Evolutionary conservation across 2,329 filamentous ascomycete species (phyloP).

Genomic region (Capronia coronata): DNA sequence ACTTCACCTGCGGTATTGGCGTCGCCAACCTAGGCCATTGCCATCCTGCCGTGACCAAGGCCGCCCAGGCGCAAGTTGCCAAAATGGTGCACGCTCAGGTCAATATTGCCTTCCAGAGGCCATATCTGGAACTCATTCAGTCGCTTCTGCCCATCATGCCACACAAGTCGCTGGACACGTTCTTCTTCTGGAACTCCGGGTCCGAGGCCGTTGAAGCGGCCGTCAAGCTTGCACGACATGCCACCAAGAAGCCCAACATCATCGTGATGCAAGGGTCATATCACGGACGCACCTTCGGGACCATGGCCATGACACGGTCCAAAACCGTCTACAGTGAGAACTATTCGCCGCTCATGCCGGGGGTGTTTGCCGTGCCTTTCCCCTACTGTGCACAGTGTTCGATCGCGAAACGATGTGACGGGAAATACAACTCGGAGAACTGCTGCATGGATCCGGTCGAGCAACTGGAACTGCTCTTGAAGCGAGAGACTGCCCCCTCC

Average conservation of each 20-base stretch:
- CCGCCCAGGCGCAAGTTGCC: slow-evolving; percentile 34
- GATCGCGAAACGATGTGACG: slow-evolving; percentile 29
- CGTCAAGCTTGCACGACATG: slow-evolving; percentile 35
- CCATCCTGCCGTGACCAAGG: slow-evolving; percentile 34
- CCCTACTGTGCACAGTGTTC: slow-evolving; percentile 38
- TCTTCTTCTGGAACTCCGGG: slow-evolving; percentile 39
- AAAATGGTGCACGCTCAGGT: slow-evolving; percentile 38
- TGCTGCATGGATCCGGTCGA: slow-evolving; percentile 37
- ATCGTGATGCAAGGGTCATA: slow-evolving; percentile 37
- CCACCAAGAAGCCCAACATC: slow-evolving; percentile 36
- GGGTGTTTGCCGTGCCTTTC: slow-evolving; percentile 36
- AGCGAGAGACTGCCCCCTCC: slow-evolving; percentile 33
- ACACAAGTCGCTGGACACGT: slow-evolving; percentile 34
- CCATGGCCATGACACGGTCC: slow-evolving; percentile 34
- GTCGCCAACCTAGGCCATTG: slow-evolving; percentile 36
- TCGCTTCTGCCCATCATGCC: slow-evolving; percentile 35
- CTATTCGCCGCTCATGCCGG: slow-evolving; percentile 36
- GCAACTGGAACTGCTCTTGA: slow-evolving; percentile 34
- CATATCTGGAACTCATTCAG: slow-evolving; percentile 34
- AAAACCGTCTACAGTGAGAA: slow-evolving; percentile 36
- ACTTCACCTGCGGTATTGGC: slow-evolving; percentile 35
- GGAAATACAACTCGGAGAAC: slow-evolving; percentile 34
- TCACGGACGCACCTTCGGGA: slow-evolving; percentile 35
- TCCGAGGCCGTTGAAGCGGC: slow-evolving; percentile 35
- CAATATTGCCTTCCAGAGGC: slow-evolving; percentile 39